Evolutionary conservation across 202 grass and related monocot genomes (phyloP), one percentile per base, ranked within the genome.

Genomic region (Panicum hallii): DNA sequence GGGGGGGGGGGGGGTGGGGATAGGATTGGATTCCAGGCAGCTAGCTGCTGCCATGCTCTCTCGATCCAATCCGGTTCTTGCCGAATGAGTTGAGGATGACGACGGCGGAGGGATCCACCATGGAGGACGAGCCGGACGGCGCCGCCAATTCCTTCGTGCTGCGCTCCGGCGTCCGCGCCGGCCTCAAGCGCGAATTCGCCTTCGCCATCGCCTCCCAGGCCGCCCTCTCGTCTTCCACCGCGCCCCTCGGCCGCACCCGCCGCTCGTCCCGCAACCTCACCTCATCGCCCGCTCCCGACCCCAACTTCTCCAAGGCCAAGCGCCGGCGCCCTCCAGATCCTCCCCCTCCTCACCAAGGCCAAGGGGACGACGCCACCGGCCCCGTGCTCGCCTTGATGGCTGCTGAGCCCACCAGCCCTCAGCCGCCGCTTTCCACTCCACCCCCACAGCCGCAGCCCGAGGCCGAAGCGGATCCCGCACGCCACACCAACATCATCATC

Each of bases 121-220:
- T 63, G 70, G 79, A 42, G 50, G 40, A 43, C 58, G 19, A 57
- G 40, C 57, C n/a, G 19, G 74, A n/a, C 46, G 78, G 11, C 56
- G 67, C 13, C 38, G 79, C 52, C 44, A 67, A 46, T 52, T 72
- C 75, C 28, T 94, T 82, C 82, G 91, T 99, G 76, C 84, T 99
- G 45, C 91, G 93, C 40, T 99, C 96, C 57, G 93, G 93, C 84
- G 91, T 96, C n/a, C 96, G 93, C 30, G 47, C 87, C 2, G 93
- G 93, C 43, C 88, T 96, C 28, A 96, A 99, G 88, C 83, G 93
- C 12, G 97, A 99, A 85, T 94, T 96, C 86, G 67, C 90, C 84
- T 99, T 99, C 84, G 96, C 96, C 84, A 86, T 99, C 67, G 86
- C 83, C 77, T 89, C 91, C 44, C 93, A 94, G 78, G 90, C 90